phyloP scores from a whole-genome alignment of 768 basidiomycete genomes.

The Mycena pura region DNA sequence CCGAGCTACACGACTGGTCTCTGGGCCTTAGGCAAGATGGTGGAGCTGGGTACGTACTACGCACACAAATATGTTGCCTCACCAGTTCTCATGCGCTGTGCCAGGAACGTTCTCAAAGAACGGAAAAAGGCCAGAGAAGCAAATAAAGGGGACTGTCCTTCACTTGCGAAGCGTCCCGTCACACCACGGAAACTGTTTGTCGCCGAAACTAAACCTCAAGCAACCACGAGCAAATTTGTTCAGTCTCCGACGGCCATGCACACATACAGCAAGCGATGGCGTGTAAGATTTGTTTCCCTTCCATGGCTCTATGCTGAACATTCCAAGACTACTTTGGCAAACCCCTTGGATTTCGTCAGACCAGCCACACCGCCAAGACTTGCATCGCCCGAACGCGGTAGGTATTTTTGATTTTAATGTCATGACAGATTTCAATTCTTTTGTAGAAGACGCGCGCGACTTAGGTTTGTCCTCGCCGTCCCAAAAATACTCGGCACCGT shows the following conservation, averaged over 20 bases:
- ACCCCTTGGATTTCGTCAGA: not conserved
- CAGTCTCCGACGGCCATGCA: not conserved
- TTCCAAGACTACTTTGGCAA: not conserved
- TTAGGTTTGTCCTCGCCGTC: conserved; percentile 19
- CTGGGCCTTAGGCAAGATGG: conserved; percentile 61
- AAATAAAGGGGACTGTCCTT: not conserved
- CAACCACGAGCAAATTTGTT: conserved; percentile 3
- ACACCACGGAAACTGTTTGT: conserved; percentile 1
- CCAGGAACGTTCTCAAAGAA: conserved; percentile 54
- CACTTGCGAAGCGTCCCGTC: conserved; percentile 1
- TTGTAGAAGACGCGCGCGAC: conserved; percentile 21
- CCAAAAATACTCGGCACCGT: conserved; percentile 12
- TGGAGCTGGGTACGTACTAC: conserved; percentile 66
- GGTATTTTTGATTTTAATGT: not conserved
- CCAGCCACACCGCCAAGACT: not conserved
- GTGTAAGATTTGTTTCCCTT: not conserved
- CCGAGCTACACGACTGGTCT: conserved; percentile 57
- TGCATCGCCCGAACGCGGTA: not conserved
- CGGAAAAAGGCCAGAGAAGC: conserved; percentile 42
- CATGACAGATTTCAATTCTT: not conserved
- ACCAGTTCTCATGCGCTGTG: not conserved
- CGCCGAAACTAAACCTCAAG: not conserved
- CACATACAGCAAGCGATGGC: conserved; percentile 1
- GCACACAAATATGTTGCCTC: not conserved
- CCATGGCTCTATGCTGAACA: not conserved